Conservation (phyloP, 768 basidiomycete genomes). For the Calocybe gangraenosa region DNA sequence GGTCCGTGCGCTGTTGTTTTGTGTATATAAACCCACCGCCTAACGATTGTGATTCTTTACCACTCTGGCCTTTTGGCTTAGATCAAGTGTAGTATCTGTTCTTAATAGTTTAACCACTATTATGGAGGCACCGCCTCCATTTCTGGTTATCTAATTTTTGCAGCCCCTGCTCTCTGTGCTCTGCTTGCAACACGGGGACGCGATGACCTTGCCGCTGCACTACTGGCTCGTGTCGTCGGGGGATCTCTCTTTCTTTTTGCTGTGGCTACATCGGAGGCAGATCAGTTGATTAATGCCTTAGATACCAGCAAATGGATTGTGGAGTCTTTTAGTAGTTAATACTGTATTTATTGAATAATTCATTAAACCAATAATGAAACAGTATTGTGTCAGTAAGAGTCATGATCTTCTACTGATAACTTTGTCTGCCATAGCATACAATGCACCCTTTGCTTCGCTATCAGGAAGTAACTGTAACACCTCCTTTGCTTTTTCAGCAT, state of each 20-base stretch:
- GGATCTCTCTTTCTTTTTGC: slow-evolving; percentile 7
- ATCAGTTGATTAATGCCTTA: slow-evolving; percentile 1
- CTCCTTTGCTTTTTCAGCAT: slow-evolving; percentile 77
- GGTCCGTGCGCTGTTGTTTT: slow-evolving; percentile 2
- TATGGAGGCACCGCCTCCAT: slow-evolving; percentile 3
- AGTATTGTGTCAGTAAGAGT: too few species aligned
- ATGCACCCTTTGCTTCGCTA: slow-evolving; percentile 74
- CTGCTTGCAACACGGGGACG: slow-evolving; percentile 7
- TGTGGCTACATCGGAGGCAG: slow-evolving; percentile 1
- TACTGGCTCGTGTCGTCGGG: slow-evolving; percentile 7
- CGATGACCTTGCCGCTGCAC: slow-evolving; percentile 1
- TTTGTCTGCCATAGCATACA: slow-evolving; percentile 72
- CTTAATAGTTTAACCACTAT: slow-evolving; percentile 7
- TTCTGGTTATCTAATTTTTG: not conserved
- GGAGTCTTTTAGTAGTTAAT: not conserved
- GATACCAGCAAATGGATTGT: slow-evolving; percentile 5
- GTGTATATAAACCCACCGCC: not conserved
- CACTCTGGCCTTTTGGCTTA: slow-evolving; percentile 96
- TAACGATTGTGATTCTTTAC: slow-evolving; percentile 41
- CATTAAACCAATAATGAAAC: too few species aligned
- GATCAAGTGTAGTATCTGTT: slow-evolving; percentile 96
- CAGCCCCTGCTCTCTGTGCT: slow-evolving; percentile 1
- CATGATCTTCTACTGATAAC: slow-evolving; percentile 57
- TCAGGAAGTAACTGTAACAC: slow-evolving; percentile 71
- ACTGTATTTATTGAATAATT: too few species aligned